phyloP scores from a whole-genome alignment of 352 stramenopile genomes.

The Ophiocytium majus region DNA sequence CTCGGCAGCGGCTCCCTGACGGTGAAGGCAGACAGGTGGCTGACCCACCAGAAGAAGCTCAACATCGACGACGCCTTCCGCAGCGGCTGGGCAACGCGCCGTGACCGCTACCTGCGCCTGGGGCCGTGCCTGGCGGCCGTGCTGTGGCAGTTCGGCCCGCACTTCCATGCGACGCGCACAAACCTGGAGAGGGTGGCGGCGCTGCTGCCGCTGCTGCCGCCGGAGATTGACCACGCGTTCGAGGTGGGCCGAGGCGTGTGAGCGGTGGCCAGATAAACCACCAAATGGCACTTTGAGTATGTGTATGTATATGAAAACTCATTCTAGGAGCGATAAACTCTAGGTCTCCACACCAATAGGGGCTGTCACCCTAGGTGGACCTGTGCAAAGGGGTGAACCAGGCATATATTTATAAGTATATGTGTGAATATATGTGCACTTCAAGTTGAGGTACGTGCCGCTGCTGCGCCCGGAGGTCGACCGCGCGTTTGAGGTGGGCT shows the following conservation, averaged over 20 bases:
- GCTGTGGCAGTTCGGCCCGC: neutral
- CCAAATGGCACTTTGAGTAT: no score
- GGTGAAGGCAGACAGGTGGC: neutral
- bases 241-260: neutral
- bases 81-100: neutral
- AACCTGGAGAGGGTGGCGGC: neutral
- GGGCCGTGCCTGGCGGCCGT: neutral
- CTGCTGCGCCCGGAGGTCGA: no score
- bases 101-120: neutral
- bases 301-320: no score
- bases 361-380: no score
- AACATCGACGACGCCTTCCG: neutral
- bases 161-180: neutral
- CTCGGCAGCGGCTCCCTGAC: neutral
- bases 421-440: no score
- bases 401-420: no score
- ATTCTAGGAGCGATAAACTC: no score
- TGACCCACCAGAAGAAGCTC: constrained; percentile 15
- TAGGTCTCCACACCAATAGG: no score
- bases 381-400: no score
- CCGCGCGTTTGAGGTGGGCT: no score
- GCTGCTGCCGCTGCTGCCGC: neutral
- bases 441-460: no score
- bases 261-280: no score
- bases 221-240: neutral